Conservation (phyloP, 1,284 basidiomycete species). For the Rhodotorula sp. region DNA sequence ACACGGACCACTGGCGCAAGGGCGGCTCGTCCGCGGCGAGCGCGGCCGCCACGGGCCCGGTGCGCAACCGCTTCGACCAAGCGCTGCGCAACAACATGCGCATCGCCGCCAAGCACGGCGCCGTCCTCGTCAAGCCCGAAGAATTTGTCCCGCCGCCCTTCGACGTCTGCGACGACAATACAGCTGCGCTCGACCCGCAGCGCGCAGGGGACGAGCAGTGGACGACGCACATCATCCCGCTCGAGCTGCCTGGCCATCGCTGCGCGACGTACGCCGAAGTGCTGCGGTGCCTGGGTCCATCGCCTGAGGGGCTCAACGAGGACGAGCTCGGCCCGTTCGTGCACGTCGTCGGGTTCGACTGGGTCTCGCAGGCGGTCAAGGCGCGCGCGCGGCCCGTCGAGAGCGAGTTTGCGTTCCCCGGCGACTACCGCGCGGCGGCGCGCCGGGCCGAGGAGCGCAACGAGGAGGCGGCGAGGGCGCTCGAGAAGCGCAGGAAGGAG, state of each 20-base stretch:
- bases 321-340: conserved; percentile 31
- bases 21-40: no score
- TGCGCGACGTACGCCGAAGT: conserved; percentile 15
- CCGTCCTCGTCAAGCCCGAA: conserved; percentile 27
- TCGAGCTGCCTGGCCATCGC: not conserved
- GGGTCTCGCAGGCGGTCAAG: conserved; percentile 12
- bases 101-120: conserved; percentile 20
- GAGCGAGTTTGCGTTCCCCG: conserved; percentile 7
- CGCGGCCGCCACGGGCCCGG: not conserved
- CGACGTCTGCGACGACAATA: not conserved
- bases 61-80: conserved; percentile 25
- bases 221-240: conserved; percentile 38
- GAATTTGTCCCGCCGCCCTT: conserved; percentile 16
- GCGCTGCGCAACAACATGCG: conserved; percentile 3
- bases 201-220: conserved; percentile 16
- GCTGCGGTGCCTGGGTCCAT: conserved; percentile 19
- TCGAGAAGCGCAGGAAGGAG: not conserved
- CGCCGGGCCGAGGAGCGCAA: not conserved
- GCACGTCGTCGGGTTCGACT: conserved; percentile 23
- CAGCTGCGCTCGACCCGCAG: not conserved
- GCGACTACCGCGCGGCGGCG: conserved; percentile 8
- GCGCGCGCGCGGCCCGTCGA: conserved; percentile 8
- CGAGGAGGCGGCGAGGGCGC: not conserved
- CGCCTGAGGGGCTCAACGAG: not conserved
- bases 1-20: conserved; percentile 26